Evolutionary conservation across 257 asterid species (phyloP), one percentile per base, ranked within the genome.

Genomic region (Phtheirospermum japonicum): DNA sequence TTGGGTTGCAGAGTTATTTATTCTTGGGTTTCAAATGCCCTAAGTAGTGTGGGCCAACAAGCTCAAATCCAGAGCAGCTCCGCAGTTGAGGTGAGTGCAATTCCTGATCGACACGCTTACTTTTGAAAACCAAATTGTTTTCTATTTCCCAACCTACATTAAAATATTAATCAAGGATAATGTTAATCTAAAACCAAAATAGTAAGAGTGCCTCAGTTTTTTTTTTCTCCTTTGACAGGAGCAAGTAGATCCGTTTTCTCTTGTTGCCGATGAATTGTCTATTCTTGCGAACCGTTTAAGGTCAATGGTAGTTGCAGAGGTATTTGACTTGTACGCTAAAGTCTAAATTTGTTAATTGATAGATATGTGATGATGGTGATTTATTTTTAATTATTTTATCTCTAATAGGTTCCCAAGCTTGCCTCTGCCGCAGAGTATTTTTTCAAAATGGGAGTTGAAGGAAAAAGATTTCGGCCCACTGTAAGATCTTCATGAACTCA

Each of bases 271-370:
- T 82, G 99, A 93, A 68, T 70, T 93, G 59, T 85, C 87, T 12
- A 62, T 87, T 77, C 73, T 93, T 43, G 91, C 94, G 0, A 75
- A 87, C 76, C 93, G 95, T 64, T 73, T 93, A 52, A 87, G 97
- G 80, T 78, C 99, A 34, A 93, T 89, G 96, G 97, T 93, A 57
- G 92, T 85, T 61, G 89, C 97, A 0, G 94, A 93, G 99, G 99
- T 93, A 85, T 77, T 33, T 65, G 61, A 33, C 50, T 63, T 37
- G 66, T 54, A 33, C 51, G 36, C 73, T 23, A 23, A 3, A 23
- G 28, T 26, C 57, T 31, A 11, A 36, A 39, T 62, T 63, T 42
- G 19, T 53, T 13, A 18, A 31, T 51, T 5, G 61, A 33, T 74
- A 7, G 39, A 61, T 63, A 39, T 63, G 67, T 16, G 40, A 67